A percentile compares a stretch with the other conserved stretches of the same genome.
These are phyloP conservation scores for Tetracladium marchalianum DNA, from an alignment of 495 filamentous ascomycete genomes.

Conservation along the genomic window DNA sequence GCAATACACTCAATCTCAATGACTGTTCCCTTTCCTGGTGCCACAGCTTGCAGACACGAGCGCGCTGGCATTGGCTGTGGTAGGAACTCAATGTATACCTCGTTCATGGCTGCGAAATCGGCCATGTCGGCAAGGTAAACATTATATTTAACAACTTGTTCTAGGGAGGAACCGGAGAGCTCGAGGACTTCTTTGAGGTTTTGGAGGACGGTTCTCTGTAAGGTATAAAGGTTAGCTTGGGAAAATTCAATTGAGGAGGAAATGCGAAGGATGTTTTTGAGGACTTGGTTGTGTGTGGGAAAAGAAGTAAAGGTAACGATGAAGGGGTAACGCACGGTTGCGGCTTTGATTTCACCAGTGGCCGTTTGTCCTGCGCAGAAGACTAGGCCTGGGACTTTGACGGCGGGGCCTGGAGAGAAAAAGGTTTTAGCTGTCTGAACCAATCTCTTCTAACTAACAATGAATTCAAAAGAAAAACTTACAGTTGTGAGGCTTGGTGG, in stretches of 20 bases:
- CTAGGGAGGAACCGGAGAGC: constrained; percentile 47
- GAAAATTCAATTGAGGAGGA: constrained; percentile 1
- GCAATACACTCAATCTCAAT: constrained; percentile 69
- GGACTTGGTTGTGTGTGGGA: too few species aligned
- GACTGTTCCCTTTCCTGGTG: constrained; percentile 39
- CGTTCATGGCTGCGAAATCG: constrained; percentile 63
- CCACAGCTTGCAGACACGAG: constrained; percentile 28
- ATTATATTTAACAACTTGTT: constrained; percentile 57
- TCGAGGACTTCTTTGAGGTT: constrained; percentile 54
- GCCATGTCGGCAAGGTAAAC: constrained; percentile 60
- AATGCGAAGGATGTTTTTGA: constrained; percentile 3
- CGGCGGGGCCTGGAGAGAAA: constrained; percentile 21
- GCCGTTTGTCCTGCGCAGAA: constrained; percentile 33
- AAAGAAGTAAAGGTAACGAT: constrained; percentile 19
- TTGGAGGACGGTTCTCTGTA: constrained; percentile 31
- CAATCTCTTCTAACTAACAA: background rate
- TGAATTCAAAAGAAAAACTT: constrained; percentile 1
- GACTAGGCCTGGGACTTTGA: constrained; percentile 30
- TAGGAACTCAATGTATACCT: constrained; percentile 41
- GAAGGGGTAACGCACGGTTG: constrained; percentile 21
- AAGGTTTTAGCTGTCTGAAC: background rate
- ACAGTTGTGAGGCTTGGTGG: constrained; percentile 33
- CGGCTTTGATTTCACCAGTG: constrained; percentile 32
- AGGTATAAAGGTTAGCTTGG: constrained; percentile 9
- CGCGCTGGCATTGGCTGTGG: constrained; percentile 29